Base-by-base conservation (phyloP, 2,329 filamentous ascomycete species). In the Colletotrichum coccodes region DNA sequence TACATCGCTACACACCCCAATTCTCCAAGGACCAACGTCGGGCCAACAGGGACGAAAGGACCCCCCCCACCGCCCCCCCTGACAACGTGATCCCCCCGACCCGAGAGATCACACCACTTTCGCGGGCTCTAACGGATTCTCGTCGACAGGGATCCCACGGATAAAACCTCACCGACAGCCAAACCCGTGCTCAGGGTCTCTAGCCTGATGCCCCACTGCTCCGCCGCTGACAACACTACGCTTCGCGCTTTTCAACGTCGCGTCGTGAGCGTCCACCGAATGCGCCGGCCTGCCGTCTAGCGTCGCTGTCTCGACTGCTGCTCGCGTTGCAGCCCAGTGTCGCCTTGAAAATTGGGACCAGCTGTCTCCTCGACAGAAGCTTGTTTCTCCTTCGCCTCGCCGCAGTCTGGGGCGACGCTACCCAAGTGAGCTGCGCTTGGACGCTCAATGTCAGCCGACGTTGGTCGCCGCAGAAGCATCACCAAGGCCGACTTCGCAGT, bases 81-180 rank as follows among this genome's bases (percentile, higher is more conserved):
- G 42, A 47, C 42, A 67, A 9, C 26, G 26, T 42, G 42, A 49
- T 62, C 40, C 50, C 52, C 34, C 60, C 34, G 32, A n/a, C 44
- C 60, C 44, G 23, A 58, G 40, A 68, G 64, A 68, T 68, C 64
- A 68, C 64, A 68, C 64, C 64, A 68, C 64, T 64, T 68, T 67
- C 60, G 32, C 60, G 60, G 64, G 52, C 50, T 63, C 36, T 57
- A 58, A 46, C 50, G 64, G 64, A 32, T 26, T 50, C 28, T 23
- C 18, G 23, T 38, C 18, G 44, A 52, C 64, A 64, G 44, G 60
- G 52, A 52, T 46, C 28, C 64, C 53, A 54, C 54, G 60, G 46
- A 40, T 49, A 34, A 34, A 30, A 52, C 60, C n/a, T 59, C 28
- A 28, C 40, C 53, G 50, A 65, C 44, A 49, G 44, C 34, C 52